phyloP scores from a whole-genome alignment of 495 filamentous ascomycete genomes.

The Aspergillus ostianus region DNA sequence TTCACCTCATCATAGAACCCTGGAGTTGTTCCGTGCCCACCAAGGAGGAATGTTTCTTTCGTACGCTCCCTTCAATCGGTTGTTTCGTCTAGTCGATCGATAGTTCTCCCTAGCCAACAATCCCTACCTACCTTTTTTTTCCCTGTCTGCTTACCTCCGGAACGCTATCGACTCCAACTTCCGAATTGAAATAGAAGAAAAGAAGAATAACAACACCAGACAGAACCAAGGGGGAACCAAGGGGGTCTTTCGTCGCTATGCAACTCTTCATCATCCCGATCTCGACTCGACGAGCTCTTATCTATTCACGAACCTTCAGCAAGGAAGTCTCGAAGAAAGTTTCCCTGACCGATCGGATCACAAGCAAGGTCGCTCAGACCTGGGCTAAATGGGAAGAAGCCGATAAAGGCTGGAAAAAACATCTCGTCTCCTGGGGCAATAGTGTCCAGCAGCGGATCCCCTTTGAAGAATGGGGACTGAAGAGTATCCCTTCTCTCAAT shows the following conservation, averaged over 20 bases:
- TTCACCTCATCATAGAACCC: conserved; percentile 1
- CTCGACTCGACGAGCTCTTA: conserved; percentile 83
- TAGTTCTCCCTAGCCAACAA: conserved; percentile 19
- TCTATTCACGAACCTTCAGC: conserved; percentile 81
- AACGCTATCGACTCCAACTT: conserved; percentile 4
- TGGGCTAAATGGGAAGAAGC: conserved; percentile 86
- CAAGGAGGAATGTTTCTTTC: conserved; percentile 22
- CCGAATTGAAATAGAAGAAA: neutral
- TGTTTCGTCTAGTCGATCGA: conserved; percentile 20
- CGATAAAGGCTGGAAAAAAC: conserved; percentile 82
- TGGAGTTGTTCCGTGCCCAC: neutral
- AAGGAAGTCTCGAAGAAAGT: conserved; percentile 46
- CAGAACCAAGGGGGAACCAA: neutral
- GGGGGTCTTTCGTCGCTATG: conserved; percentile 52
- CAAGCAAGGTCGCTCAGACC: conserved; percentile 64
- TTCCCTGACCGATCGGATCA: conserved; percentile 61
- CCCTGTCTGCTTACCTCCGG: neutral
- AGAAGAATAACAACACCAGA: neutral
- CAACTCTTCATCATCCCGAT: conserved; percentile 94
- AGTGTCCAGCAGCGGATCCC: conserved; percentile 79
- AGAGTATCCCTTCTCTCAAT: conserved; percentile 85
- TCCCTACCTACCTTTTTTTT: conserved; percentile 1
- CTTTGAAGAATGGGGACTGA: conserved; percentile 96
- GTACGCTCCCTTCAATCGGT: conserved; percentile 16
- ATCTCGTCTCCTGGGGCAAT: conserved; percentile 83